These are phyloP conservation scores for Coriolopsis trogii DNA, from an alignment of 1,284 basidiomycete species.

Conservation along the genomic window DNA sequence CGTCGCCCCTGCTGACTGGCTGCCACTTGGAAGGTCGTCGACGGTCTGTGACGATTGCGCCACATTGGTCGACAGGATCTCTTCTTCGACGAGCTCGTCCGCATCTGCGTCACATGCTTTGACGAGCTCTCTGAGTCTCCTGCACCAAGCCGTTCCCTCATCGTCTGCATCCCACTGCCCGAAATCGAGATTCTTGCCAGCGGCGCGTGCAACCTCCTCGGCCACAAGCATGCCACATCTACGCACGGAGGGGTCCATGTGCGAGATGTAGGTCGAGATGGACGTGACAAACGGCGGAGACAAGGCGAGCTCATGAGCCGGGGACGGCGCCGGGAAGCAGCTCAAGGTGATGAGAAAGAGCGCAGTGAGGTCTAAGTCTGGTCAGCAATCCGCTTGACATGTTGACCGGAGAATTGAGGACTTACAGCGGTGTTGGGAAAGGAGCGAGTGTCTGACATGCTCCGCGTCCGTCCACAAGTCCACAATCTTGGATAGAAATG, in stretches of 20 bases:
- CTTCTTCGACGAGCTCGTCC: slow-evolving; percentile 17
- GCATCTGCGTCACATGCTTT: slow-evolving; percentile 54
- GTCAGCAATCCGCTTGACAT: slow-evolving; percentile 2
- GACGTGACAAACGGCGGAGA: slow-evolving; percentile 73
- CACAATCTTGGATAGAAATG: slow-evolving; percentile 50
- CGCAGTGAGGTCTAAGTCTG: slow-evolving; percentile 62
- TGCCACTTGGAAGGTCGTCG: not conserved
- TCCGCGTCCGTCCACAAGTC: slow-evolving; percentile 69
- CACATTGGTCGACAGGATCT: not conserved
- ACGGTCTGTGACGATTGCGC: not conserved
- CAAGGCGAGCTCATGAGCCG: slow-evolving; percentile 46
- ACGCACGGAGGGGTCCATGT: slow-evolving; percentile 77
- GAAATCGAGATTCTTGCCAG: slow-evolving; percentile 75
- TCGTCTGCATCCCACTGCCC: slow-evolving; percentile 83
- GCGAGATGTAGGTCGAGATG: slow-evolving; percentile 77
- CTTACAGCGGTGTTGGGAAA: slow-evolving; percentile 70
- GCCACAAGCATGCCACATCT: slow-evolving; percentile 94
- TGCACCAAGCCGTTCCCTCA: slow-evolving; percentile 69
- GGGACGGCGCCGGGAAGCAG: slow-evolving; percentile 51
- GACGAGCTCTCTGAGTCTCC: slow-evolving; percentile 56
- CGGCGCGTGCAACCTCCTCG: slow-evolving; percentile 70
- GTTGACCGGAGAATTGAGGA: slow-evolving; percentile 8
- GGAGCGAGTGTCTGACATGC: slow-evolving; percentile 73
- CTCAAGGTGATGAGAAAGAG: slow-evolving; percentile 68
- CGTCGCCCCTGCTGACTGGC: not conserved